Percentiles rank a stretch among this genome's conserved stretches.
Conservation (phyloP, 306 rosid species). For the Acacia crassicarpa region DNA sequence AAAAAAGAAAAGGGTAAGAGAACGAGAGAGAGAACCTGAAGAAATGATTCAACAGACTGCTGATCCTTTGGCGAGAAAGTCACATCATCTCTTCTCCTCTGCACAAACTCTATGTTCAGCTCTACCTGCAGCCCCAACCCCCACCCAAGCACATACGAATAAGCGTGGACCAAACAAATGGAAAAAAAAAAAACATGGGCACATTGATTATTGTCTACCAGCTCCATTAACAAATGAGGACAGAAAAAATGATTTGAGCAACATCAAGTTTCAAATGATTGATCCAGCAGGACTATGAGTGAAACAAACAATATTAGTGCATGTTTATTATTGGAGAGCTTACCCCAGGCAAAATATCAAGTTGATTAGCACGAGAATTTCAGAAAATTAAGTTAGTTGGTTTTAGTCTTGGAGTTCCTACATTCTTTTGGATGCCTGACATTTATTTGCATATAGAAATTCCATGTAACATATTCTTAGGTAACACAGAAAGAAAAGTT, state of each 20-base stretch:
- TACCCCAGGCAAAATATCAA: not conserved
- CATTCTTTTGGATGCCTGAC: not conserved
- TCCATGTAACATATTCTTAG: not conserved
- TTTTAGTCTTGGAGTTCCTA: not conserved
- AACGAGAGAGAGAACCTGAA: slow-evolving; percentile 56
- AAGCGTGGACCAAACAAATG: not conserved
- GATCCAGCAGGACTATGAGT: not conserved
- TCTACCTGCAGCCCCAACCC: slow-evolving; percentile 61
- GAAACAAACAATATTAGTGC: not conserved
- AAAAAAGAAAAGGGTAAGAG: not conserved
- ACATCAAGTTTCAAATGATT: slow-evolving; percentile 15
- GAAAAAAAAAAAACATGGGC: not conserved
- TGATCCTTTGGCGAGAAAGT: slow-evolving; percentile 86
- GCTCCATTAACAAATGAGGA: not conserved
- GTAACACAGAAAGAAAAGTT: not conserved
- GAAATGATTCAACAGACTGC: slow-evolving; percentile 71
- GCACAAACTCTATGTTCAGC: slow-evolving; percentile 69
- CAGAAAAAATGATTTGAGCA: not conserved
- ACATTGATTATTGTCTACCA: not conserved
- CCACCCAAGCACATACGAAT: not conserved
- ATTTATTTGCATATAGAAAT: slow-evolving; percentile 8
- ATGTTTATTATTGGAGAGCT: not conserved
- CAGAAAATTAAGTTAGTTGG: not conserved
- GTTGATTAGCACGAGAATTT: slow-evolving; percentile 1
- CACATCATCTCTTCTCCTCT: slow-evolving; percentile 78